Base-by-base conservation (phyloP, 192 early-diverging fungal species). In the Linnemannia elongata region DNA sequence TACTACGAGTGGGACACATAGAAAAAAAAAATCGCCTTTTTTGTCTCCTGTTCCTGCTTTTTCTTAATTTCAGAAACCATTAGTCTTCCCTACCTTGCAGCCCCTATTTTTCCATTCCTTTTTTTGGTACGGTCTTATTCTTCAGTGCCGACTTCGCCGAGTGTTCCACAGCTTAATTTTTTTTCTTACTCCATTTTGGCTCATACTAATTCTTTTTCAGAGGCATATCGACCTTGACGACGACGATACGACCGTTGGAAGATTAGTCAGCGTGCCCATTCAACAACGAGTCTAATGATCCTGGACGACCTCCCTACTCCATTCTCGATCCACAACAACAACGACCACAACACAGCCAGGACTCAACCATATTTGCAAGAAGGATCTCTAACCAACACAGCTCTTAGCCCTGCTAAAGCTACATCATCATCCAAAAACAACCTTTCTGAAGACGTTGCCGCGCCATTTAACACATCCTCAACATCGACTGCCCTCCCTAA, bases 1-100 rank as follows among this genome's bases (percentile, higher is more conserved):
- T 13, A 30, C 60, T 24, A 63, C 60, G 30, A 66, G 24, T 60
- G 55, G n/a, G 24, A 60, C 6, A 60, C n/a, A 60, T 6, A 44
- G 2, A 36, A 35, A 18, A n/a, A 71, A 42, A 72, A 72, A 72
- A 72, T 72, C 70, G 36, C 70, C 70, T 72, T 72, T 42, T 72
- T 72, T 72, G 70, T 42, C 36, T 39, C 20, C 70, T 42, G 17
- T 42, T 72, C 49, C 49, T n/a, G 63, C 24, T 30, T 66, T 33
- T 33, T 66, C n/a, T 44, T 42, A 4, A 7, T 6, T 9, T 71
- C 69, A 72, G 70, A 38, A 42, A n/a, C 38, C 70, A 72, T 38
- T 42, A n/a, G 38, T 6, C 38, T 27, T 72, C 24, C 24, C 20
- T 41, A 0, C 69, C 38, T 70, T 36, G 1, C 39, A 9, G 0